Evolutionary conservation across 371 early-diverging fungal genomes (phyloP), one percentile per base, ranked within the genome.

Genomic region (Mucor circinelloides): DNA sequence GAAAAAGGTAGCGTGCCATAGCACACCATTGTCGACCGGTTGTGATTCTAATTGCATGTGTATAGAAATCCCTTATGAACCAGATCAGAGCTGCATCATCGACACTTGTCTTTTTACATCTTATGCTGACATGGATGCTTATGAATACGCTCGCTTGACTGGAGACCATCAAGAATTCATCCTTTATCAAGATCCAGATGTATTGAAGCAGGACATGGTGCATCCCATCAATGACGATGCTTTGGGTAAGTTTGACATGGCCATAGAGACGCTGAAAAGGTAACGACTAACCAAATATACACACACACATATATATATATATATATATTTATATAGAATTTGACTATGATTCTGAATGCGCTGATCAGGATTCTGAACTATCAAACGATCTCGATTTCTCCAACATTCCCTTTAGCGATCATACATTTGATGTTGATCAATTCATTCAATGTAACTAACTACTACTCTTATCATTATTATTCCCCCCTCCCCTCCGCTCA

Each of bases 381-480:
- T 32, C 32, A 3, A 58, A 15, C 36, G 38, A 19, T 13, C 34
- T 25, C 17, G 58, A 58, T 25, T 58, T 58, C 38, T 36, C 58
- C 15, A 21, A 10, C 21, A 58, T 58, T 38, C 55, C 55, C 3
- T 63, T 32, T 40, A 23, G 25, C 0, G 55, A 63, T 54, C 40
- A 63, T 54, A 38, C 6, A 38, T 54, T 52, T 17, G 63, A 55
- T n/a, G 27, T 55, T 40, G 50, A 63, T 30, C 25, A 63, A 27
- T 38, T 55, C 54, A 40, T 63, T 38, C 30, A 55, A 38, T 34
- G 55, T 21, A 63, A 54, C n/a, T 63, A 63, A 38, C 25, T 44
- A 44, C 38, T 44, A 23, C 8, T 44, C 44, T 60, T 17, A 40
- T 15, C 44, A 52, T 52, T 52, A 23, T 52, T 52, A 54, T 28